phyloP scores from a whole-genome alignment of 306 rosid species.

The Dryas octopetala region DNA sequence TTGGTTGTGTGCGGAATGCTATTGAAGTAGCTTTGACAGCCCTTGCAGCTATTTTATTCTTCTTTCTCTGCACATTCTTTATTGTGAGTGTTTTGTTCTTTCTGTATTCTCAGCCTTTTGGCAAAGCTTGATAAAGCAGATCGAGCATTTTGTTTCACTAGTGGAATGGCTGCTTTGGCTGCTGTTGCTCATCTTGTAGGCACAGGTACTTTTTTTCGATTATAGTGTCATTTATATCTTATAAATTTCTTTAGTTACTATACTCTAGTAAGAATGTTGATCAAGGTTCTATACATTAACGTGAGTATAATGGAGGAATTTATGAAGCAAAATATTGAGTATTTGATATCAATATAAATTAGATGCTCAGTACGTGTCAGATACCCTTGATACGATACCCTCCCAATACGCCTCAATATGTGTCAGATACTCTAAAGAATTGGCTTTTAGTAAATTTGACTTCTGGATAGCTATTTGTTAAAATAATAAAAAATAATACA shows the following conservation, averaged over 20 bases:
- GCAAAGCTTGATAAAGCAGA: conserved; percentile 93
- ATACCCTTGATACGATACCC: neutral
- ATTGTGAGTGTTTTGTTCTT: conserved; percentile 10
- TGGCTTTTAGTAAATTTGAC: neutral
- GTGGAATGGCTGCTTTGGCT: conserved; percentile 96
- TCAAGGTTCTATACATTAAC: neutral
- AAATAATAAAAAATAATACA: too few species aligned
- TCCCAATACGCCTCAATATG: neutral
- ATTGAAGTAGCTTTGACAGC: conserved; percentile 13
- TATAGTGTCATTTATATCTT: neutral
- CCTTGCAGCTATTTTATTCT: conserved; percentile 1
- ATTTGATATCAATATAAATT: neutral
- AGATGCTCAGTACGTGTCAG: neutral
- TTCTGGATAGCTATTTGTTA: neutral
- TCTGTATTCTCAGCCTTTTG: conserved; percentile 55
- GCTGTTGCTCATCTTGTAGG: conserved; percentile 80
- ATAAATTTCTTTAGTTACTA: neutral
- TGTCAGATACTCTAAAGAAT: neutral
- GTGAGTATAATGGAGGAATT: neutral
- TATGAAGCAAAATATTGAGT: neutral
- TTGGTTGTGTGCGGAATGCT: conserved; percentile 14
- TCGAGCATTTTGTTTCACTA: conserved; percentile 89
- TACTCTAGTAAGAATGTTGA: neutral
- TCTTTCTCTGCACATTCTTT: conserved; percentile 12
- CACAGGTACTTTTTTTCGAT: conserved; percentile 50